These are phyloP conservation scores for Stemphylium beticola DNA, from an alignment of 2,329 filamentous ascomycete genomes.

Conservation along the genomic window DNA sequence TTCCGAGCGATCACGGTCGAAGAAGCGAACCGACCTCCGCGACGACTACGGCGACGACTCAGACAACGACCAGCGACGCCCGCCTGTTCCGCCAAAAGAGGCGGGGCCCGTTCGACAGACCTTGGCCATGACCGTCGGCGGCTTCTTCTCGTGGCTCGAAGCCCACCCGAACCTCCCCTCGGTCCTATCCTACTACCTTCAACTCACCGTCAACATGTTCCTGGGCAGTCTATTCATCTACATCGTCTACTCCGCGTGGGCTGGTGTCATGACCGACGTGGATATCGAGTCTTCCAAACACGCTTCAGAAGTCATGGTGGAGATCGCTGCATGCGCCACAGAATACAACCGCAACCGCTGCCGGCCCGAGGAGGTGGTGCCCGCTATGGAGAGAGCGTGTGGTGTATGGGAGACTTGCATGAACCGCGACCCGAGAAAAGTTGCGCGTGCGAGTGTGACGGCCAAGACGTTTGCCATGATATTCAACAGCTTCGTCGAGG, in stretches of 20 bases:
- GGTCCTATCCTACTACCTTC: conserved; percentile 70
- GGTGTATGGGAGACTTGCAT: conserved; percentile 86
- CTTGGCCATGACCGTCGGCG: conserved; percentile 46
- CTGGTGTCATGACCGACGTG: conserved; percentile 76
- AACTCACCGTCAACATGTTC: conserved; percentile 69
- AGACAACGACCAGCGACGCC: conserved; percentile 23
- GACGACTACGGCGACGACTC: conserved; percentile 36
- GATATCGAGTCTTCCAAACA: conserved; percentile 72
- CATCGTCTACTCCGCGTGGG: conserved; percentile 71
- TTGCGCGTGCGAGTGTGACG: conserved; percentile 80
- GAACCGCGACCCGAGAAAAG: conserved; percentile 77
- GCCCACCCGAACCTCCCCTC: conserved; percentile 69
- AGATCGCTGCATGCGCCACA: conserved; percentile 75
- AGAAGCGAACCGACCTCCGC: conserved; percentile 27
- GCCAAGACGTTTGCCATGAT: conserved; percentile 91
- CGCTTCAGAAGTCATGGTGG: conserved; percentile 70
- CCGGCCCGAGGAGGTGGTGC: conserved; percentile 67
- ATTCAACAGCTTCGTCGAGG: conserved; percentile 90
- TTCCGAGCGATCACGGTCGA: conserved; percentile 28
- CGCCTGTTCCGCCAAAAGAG: conserved; percentile 1
- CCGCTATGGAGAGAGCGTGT: conserved; percentile 76
- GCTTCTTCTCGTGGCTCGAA: conserved; percentile 67
- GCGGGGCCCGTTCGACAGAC: conserved; percentile 23
- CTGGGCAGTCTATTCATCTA: conserved; percentile 66
- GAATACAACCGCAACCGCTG: conserved; percentile 81